These are phyloP conservation scores for Populus hybrid DNA, from an alignment of 441 rosid species.

Conservation along the genomic window DNA sequence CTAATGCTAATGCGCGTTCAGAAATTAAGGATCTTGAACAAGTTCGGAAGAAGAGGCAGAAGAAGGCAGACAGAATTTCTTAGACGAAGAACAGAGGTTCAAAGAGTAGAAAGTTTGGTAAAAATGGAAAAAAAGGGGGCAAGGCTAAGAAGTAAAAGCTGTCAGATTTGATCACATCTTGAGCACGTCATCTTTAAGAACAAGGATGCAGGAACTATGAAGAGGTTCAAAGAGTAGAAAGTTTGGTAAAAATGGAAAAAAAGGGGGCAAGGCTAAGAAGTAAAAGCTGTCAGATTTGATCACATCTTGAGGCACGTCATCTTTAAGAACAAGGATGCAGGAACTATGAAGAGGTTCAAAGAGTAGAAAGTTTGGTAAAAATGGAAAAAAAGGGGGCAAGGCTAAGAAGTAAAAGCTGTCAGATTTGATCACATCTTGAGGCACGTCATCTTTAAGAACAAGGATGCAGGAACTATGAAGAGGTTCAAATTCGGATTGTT, in stretches of 20 bases:
- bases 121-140: conserved; percentile 35
- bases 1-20: conserved; percentile 73
- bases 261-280: conserved; percentile 34
- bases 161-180: neutral
- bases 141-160: conserved; percentile 29
- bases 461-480: too few relatives aligned
- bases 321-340: too few relatives aligned
- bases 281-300: neutral
- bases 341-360: too few relatives aligned
- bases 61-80: conserved; percentile 54
- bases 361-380: conserved; percentile 15
- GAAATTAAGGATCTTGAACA: conserved; percentile 87
- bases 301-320: neutral
- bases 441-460: too few relatives aligned
- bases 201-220: too few relatives aligned
- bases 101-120: conserved; percentile 40
- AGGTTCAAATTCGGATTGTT: too few relatives aligned
- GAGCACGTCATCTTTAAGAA: neutral
- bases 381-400: conserved; percentile 37
- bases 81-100: conserved; percentile 53
- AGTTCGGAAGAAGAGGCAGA: conserved; percentile 83
- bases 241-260: conserved; percentile 38
- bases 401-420: conserved; percentile 23
- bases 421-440: neutral
- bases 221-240: conserved; percentile 26